Base-by-base conservation (phyloP, 768 basidiomycete genomes). In the Mycena amicta region DNA sequence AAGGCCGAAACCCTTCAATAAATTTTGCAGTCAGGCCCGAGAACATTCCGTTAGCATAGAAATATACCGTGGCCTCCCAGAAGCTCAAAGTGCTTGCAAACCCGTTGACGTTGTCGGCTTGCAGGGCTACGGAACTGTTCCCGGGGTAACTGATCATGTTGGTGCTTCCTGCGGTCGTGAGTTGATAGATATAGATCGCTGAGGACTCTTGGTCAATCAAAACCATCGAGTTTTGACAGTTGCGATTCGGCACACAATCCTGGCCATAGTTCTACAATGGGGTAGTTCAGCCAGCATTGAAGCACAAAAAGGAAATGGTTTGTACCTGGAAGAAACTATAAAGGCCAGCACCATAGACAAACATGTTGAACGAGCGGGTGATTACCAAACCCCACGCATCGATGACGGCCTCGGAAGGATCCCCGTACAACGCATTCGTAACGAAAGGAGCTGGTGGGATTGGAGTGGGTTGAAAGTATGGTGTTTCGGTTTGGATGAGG, bases 251-350 rank as follows among this genome's bases (percentile, higher is more conserved):
- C 8, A 37, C 33, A 37, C 33, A 37, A 37, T 37, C 33, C 33
- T 37, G 33, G 8, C 33, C 33, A 37, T 37, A 37, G 18, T 8
- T 8, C 33, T 37, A 37, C 8, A 37, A 37, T 37, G 33, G 18
- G 8, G 33, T 37, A 8, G 18, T n/a, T n/a, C n/a, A n/a, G n/a
- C n/a, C n/a, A n/a, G n/a, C 8, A 37, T 18, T 37, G 33, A 18
- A 37, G 33, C 18, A 37, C 11, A 37, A 37, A 37, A 18, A 18
- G 8, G 18, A 37, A 37, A 37, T 37, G 18, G 11, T 37, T 8
- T 37, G 18, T 63, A 78, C 76, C 73, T 82, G 71, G 79, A 78
- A 84, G 72, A 84, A 84, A 66, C 75, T 80, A 70, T 84, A 84
- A 45, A 80, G 69, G 1, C 82, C 82, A 4, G 75, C 80, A 75